Conservation (phyloP, 1,284 basidiomycete species). For the Porphyrellus sp. region DNA sequence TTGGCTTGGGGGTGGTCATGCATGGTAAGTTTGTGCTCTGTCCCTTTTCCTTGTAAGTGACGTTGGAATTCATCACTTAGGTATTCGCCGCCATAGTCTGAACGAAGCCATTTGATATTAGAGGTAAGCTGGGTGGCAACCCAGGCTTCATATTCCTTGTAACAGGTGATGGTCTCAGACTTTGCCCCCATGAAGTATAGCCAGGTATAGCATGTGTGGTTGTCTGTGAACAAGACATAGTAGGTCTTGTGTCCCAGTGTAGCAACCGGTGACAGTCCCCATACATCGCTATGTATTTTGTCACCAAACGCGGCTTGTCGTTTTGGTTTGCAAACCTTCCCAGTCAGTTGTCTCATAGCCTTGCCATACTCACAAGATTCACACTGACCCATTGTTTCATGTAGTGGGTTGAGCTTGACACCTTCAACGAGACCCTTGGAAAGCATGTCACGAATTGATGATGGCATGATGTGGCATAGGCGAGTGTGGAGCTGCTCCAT, state of each 20-base stretch:
- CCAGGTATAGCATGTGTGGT: neutral
- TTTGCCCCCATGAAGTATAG: neutral
- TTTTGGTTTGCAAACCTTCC: neutral
- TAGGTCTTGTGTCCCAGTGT: neutral
- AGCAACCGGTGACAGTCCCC: neutral
- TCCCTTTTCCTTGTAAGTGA: neutral
- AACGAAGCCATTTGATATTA: neutral
- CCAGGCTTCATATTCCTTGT: neutral
- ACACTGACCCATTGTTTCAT: neutral
- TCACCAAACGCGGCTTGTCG: neutral
- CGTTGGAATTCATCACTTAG: neutral
- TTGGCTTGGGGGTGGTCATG: too few species aligned
- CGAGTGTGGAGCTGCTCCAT: neutral
- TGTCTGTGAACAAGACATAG: neutral
- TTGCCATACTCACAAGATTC: neutral
- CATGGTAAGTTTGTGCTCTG: neutral
- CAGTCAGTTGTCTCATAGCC: neutral
- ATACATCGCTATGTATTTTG: neutral
- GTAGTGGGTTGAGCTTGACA: neutral
- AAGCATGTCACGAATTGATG: neutral
- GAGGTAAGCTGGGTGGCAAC: neutral
- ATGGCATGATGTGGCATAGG: neutral
- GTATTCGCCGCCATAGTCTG: neutral
- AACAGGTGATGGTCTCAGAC: neutral
- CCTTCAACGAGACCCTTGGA: neutral